Base-by-base conservation (phyloP, 1,139 yeast genomes). In the Debaryomyces coudertii region DNA sequence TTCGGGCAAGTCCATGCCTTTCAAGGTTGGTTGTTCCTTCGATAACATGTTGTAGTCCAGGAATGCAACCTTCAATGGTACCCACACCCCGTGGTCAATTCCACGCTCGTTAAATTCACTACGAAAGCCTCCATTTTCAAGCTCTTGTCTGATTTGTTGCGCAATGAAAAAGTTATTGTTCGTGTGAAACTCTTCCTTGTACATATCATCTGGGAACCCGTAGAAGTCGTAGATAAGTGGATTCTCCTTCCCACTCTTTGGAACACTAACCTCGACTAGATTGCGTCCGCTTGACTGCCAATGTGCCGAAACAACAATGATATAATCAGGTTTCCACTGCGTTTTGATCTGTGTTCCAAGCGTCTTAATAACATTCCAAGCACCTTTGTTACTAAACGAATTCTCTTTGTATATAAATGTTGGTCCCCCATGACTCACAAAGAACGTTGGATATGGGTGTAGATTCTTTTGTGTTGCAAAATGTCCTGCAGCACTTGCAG, bases 61-160 rank as follows among this genome's bases (percentile, higher is more conserved):
- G 55, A 87, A 85, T 2, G 89, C 90, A 22, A 85, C 86, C 56
- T 85, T 83, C 47, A 84, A 74, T 0, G 95, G 92, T 1, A 85
- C 90, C 90, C 93, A 87, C 2, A 77, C 85, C 1, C 95, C 95
- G 63, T 87, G 95, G 60, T 87, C 95, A 16, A 87, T 62, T 4
- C 95, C 95, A 46, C 95, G 69, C 15, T 66, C 60, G 15, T 73
- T 66, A 15, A 80, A 53, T 27, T 66, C 64, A 1, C 82, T 66
- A 1, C 68, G 55, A 40, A 86, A 69, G 0, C 84, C 85, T 9
- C 62, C 53, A 3, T 59, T 52, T 12, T 56, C 53, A 31, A 87
- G 65, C 8, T 73, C 63, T 1, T 66, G 56, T 31, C 71, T 69
- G 15, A 87, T 65, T 46, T 71, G 66, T 15, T 68, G 51, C 0